phyloP scores from a whole-genome alignment of 192 early-diverging fungal species.

The Lobosporangium transversale region DNA sequence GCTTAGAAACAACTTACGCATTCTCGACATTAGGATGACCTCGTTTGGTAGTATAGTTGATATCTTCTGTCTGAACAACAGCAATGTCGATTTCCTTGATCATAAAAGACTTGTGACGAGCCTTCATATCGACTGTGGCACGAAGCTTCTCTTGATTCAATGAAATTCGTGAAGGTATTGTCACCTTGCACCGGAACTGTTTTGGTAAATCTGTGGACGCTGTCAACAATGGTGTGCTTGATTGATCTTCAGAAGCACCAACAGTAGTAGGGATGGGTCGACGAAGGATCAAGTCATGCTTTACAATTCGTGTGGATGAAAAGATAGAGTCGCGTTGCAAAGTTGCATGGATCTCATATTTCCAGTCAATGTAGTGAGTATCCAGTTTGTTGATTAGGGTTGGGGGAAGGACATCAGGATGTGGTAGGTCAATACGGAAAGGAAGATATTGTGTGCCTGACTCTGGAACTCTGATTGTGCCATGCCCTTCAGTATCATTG shows the following conservation, averaged over 20 bases:
- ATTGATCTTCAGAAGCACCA: not conserved
- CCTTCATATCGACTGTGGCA: conserved; percentile 26
- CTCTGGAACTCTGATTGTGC: conserved; percentile 6
- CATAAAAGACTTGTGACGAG: conserved; percentile 37
- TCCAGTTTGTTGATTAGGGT: conserved; percentile 45
- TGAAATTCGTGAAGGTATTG: conserved; percentile 14
- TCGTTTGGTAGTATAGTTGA: conserved; percentile 19
- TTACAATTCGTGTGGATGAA: conserved; percentile 6
- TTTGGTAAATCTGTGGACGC: conserved; percentile 23
- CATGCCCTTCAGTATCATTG: conserved; percentile 42
- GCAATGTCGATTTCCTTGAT: conserved; percentile 39
- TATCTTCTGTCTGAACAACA: conserved; percentile 41
- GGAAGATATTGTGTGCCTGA: conserved; percentile 32
- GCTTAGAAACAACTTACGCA: conserved; percentile 26
- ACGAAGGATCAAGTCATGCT: conserved; percentile 30
- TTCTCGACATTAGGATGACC: conserved; percentile 31
- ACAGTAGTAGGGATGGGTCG: conserved; percentile 22
- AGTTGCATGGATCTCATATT: conserved; percentile 42
- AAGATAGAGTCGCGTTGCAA: conserved; percentile 33
- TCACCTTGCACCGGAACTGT: conserved; percentile 29
- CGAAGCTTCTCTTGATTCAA: conserved; percentile 11
- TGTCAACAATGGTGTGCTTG: not conserved
- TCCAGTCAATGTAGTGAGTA: conserved; percentile 48
- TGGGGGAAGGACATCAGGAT: conserved; percentile 21
- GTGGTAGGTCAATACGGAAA: conserved; percentile 41